Evolutionary conservation across 1,284 basidiomycete genomes (phyloP), one percentile per base, ranked within the genome.

Genomic region (Testicularia cyperi): DNA sequence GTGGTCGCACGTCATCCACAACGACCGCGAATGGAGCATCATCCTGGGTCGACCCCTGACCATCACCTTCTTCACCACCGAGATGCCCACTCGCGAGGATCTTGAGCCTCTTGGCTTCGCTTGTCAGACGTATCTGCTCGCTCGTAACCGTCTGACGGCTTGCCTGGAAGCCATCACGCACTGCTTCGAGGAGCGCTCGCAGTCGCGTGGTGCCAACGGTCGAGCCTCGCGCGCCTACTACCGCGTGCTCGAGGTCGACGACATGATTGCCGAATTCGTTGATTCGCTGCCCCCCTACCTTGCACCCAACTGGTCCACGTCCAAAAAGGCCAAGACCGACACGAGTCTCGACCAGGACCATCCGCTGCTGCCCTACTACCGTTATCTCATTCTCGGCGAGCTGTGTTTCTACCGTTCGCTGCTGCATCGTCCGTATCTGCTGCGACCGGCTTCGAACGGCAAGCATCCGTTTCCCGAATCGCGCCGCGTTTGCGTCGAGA

Each of bases 1-100:
- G 5, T 64, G 61, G 61, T 54, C 45, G 23, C 61, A 64, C 27
- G 61, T 64, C n/a, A 52, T 64, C 9, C 61, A 64, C 40, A 64
- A 58, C 31, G 61, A 64, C 26, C 49, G 61, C 16, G 61, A 64
- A 20, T 64, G 61, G 61, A 51, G 45, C 36, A 53, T 64, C 44
- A 54, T 64, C 25, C 41, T 64, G 5, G 61, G 61, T 8, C 42
- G 61, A 13, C 61, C 61, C 6, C 38, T 64, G 8, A 58, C 61
- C 14, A 58, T 64, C 30, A 58, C 61, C 1, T 58, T 64, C 25
- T 44, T 38, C 38, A 54, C 55, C 12, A 64, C 54, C 22, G 51
- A 58, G 40, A 54, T 58, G 51, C 61, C 61, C 7, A 64, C 61
- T 6, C 36, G 49, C 19, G 55, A 54, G 28, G 61, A 64, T 15